Evolutionary conservation across 2,329 filamentous ascomycete genomes (phyloP), one percentile per base, ranked within the genome.

Genomic region (Fusarium dlaminii): DNA sequence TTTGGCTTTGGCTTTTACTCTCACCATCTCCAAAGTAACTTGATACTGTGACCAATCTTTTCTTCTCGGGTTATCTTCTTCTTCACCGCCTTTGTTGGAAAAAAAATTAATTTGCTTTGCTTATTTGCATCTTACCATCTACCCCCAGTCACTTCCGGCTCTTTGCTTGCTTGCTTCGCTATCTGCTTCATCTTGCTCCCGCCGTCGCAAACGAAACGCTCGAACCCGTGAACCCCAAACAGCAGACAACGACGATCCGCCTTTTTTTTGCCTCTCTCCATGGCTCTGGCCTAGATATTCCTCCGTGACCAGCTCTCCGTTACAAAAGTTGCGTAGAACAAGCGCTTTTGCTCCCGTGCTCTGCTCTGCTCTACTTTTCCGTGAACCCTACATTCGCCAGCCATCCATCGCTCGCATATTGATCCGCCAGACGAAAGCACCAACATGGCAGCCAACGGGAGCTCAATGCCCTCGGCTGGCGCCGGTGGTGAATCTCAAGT

Each of bases 401-500:
- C 55, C 63, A 29, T 49, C 57, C 55, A 58, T 60, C 61, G 69
- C 46, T 54, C 39, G 56, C 70, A 59, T 67, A 57, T 59, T 68
- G 55, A 55, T 56, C 54, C 49, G 49, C 37, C 39, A 54, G 45
- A 42, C 20, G 57, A 51, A 52, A 36, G 73, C 59, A 76, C 83
- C 48, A 59, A 56, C 30, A 74, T 85, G 83, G 79, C 81, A 68
- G 76, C 81, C 68, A 84, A 83, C 80, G 84, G 83, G 72, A 77
- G 74, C 68, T 71, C 72, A 75, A 64, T 77, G 70, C 65, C 76
- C 67, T 73, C 79, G 71, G 78, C 80, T 63, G 79, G 78, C 66
- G 82, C 83, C 76, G 82, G 82, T 73, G 81, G 82, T 70, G 82
- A 80, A 74, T 80, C 82, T 70, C 83, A 84, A 39, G 81, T 89